These are phyloP conservation scores for Hypoxylon sp. DNA, from an alignment of 2,329 filamentous ascomycete species.

Conservation along the genomic window DNA sequence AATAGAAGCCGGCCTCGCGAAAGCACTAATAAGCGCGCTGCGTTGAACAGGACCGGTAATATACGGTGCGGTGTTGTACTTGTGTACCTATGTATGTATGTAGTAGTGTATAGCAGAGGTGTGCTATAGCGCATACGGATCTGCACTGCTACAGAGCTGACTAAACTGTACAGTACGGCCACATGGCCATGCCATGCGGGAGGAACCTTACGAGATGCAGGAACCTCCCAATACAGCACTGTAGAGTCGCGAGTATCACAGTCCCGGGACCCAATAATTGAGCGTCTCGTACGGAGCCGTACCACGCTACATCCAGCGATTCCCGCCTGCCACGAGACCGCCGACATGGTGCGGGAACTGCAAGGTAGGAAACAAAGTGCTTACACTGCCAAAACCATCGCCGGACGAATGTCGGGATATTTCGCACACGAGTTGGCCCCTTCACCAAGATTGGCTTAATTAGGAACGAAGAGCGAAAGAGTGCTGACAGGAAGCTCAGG, in stretches of 20 bases:
- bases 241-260: conserved; percentile 21
- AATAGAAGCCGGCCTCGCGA: conserved; percentile 3
- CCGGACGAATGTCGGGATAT: conserved; percentile 34
- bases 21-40: conserved; percentile 33
- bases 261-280: conserved; percentile 22
- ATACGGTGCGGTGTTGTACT: conserved; percentile 14
- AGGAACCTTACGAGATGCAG: conserved; percentile 40
- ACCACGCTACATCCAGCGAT: conserved; percentile 20
- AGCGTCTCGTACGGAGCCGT: conserved; percentile 16
- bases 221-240: conserved; percentile 32
- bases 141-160: conserved; percentile 24
- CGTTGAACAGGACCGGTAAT: conserved; percentile 1
- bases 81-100: too few species aligned
- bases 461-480: conserved; percentile 12
- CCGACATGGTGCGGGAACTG: conserved; percentile 32
- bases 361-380: conserved; percentile 41
- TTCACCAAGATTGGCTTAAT: conserved; percentile 9
- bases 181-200: conserved; percentile 34
- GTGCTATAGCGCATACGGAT: conserved; percentile 10
- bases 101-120: background rate
- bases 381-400: conserved; percentile 30
- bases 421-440: conserved; percentile 1
- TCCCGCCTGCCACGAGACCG: conserved; percentile 30
- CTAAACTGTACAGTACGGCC: conserved; percentile 23
- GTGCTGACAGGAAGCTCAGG: conserved; percentile 37